Base-by-base conservation (phyloP, 225 moss, liverwort and hornwort species). In the Rhytidiadelphus loreus region DNA sequence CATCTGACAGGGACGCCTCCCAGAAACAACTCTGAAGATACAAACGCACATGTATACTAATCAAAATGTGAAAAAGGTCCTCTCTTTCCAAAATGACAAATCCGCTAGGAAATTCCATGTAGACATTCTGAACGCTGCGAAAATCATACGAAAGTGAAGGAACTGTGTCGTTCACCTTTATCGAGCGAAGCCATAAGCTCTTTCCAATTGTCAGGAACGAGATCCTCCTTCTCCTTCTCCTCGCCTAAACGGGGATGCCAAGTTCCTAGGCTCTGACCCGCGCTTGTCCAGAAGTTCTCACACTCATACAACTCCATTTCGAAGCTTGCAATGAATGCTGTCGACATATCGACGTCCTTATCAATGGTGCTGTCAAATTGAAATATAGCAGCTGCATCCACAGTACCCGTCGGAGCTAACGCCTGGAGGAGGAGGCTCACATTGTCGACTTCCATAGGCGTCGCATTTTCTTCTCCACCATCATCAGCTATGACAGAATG, bases 371-470 rank as follows among this genome's bases (percentile, higher is more conserved):
- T 32, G 16, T 26, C 26, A 44, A 37, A 7, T 23, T 29, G 57
- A 29, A 46, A 46, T 1, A 66, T 2, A 83, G 21, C 6, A 46
- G 16, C 25, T 68, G 69, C 33, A 64, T 82, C 78, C 77, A 58
- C 64, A 19, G 61, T 7, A 12, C 19, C 30, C 55, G 21, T 46
- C 33, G 39, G 57, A 23, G 39, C 28, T 18, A 89, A 16, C 13
- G 43, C 22, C 30, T 43, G 86, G 10, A 83, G 11, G 39, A n/a
- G n/a, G n/a, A n/a, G n/a, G 44, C 68, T 83, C 28, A 76, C 2
- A 61, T 13, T 11, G 56, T 92, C 92, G 14, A 62, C 62, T 62
- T 92, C 90, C 90, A 92, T 84, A 7, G 76, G 62, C 11, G 88
- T 62, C 46, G 11, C 71, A 24, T 64, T 28, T 23, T 88, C 85